A percentile compares a stretch with the other conserved stretches of the same genome.
These are phyloP conservation scores for Gymnopilus junonius DNA, from an alignment of 768 basidiomycete genomes.

Conservation along the genomic window DNA sequence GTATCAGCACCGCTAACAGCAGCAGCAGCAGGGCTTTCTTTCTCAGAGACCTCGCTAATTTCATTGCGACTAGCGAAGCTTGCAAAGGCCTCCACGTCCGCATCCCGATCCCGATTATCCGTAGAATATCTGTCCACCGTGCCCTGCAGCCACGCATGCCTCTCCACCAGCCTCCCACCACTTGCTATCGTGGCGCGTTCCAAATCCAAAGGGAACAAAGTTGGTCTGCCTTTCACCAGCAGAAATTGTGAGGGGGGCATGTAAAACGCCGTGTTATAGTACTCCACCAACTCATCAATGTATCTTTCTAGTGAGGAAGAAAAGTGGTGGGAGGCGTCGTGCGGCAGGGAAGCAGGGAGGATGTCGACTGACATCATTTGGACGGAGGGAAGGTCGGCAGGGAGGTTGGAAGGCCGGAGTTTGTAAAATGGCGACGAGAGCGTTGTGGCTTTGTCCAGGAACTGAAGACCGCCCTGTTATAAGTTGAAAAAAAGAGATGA, in stretches of 20 bases:
- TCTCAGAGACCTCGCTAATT: too few species aligned
- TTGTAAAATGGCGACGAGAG: constrained; percentile 77
- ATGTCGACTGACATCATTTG: constrained; percentile 93
- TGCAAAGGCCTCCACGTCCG: too few species aligned
- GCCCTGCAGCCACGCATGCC: constrained; percentile 62
- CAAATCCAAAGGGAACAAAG: constrained; percentile 46
- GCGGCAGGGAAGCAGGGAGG: constrained; percentile 81
- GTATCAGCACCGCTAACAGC: background rate
- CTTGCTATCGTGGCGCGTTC: constrained; percentile 73
- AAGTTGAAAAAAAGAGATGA: background rate
- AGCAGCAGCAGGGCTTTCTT: too few species aligned
- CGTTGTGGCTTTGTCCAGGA: constrained; percentile 77
- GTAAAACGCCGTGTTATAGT: constrained; percentile 7
- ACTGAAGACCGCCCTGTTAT: constrained; percentile 87
- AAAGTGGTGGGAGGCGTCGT: constrained; percentile 83
- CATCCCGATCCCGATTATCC: background rate
- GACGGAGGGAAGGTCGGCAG: constrained; percentile 50
- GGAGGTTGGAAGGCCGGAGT: constrained; percentile 43
- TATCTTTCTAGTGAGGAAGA: constrained; percentile 70
- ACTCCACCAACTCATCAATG: constrained; percentile 56
- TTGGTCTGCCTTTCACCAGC: background rate
- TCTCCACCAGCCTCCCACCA: constrained; percentile 54
- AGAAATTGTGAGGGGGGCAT: background rate
- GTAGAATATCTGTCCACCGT: constrained; percentile 50
- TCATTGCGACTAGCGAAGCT: too few species aligned